Evolutionary conservation across 2,329 filamentous ascomycete species (phyloP), one percentile per base, ranked within the genome.

Genomic region (Scorias spongiosa): DNA sequence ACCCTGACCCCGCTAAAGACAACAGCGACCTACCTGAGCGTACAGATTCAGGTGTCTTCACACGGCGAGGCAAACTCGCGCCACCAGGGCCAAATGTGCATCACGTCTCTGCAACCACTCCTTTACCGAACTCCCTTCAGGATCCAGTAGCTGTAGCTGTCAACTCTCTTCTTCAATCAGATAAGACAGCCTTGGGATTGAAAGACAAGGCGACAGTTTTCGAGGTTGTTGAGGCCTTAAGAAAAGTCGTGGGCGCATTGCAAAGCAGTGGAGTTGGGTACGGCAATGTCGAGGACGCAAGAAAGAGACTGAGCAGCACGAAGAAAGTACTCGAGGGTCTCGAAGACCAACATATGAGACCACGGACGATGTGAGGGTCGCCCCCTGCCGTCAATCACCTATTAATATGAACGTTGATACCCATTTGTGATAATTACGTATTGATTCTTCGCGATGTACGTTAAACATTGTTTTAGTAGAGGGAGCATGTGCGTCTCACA

Each of bases 151-250:
- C 57, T 1, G 42, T 59, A 6, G 59, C 57, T 0, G 56, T 66
- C 39, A 62, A 64, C 17, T 64, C 65, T 9, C 51, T 69, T 10
- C 57, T 64, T 0, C 38, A 20, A 18, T 53, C 65, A 12, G 54
- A 57, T 2, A 60, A 59, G 6, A 53, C 63, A 12, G 56, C 55
- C 5, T 51, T 76, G 32, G 71, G 67, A 39, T 61, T 73, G 29
- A 67, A 75, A 44, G 74, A 78, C 51, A 72, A 72, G 41, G 69
- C 72, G 47, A 63, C 77, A 28, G 57, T 69, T 30, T 69, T 68
- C 46, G 58, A 62, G 17, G 55, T 70, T 29, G 64, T 77, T 5
- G 71, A 76, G 38, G 67, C 68, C 44, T 61, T 80, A 30, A 64
- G 76, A 46, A 63, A 69, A 9, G 32, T 36, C 11, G 32, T 36